Conservation (phyloP, 129 eudicot genomes). For the Artemisia annua region DNA sequence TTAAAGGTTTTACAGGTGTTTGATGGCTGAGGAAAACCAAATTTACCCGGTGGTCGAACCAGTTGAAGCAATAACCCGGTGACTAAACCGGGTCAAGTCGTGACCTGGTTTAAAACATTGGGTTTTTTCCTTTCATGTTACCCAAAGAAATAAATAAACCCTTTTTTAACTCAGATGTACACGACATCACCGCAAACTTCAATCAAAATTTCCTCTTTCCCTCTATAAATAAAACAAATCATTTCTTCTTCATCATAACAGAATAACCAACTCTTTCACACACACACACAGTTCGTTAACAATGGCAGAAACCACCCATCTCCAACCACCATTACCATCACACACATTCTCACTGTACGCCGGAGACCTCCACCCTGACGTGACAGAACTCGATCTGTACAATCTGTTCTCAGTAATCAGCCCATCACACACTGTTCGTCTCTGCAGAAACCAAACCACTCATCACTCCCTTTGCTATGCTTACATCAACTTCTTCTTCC, state of each 20-base stretch:
- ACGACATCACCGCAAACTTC: no score
- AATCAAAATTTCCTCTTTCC: not conserved
- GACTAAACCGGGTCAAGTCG: no score
- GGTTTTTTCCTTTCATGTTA: no score
- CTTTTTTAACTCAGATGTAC: no score
- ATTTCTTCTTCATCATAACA: not conserved
- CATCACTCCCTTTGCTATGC: constrained; percentile 44
- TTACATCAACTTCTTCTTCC: constrained; percentile 42
- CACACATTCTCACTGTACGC: constrained; percentile 46
- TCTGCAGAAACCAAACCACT: constrained; percentile 38
- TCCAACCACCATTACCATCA: constrained; percentile 15
- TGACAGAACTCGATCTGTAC: constrained; percentile 36
- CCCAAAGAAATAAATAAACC: no score
- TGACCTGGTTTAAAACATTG: no score
- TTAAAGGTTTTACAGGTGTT: no score
- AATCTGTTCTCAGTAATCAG: constrained; percentile 21
- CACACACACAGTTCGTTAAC: not conserved
- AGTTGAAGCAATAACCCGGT: no score
- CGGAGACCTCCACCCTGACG: constrained; percentile 47
- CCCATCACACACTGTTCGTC: constrained; percentile 33
- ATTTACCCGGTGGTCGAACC: no score
- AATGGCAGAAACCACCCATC: not conserved
- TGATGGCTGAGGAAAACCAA: no score
- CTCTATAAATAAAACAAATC: not conserved
- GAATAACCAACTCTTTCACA: not conserved